Conservation (phyloP, 164 flowering plant genomes). For the Vitis amurensis region DNA sequence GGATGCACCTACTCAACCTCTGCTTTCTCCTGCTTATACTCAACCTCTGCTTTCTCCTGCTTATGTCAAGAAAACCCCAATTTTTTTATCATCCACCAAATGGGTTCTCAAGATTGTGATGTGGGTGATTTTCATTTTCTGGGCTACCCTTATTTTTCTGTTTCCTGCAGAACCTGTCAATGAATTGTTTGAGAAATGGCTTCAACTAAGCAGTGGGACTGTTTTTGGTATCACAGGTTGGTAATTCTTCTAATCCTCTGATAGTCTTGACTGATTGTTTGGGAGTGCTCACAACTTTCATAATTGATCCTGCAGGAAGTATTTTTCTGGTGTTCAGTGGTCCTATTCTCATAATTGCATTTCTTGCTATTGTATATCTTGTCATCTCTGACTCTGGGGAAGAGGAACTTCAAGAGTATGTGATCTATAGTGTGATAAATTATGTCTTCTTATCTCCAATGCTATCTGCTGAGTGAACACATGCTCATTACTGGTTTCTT, state of each 20-base stretch:
- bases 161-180: slow-evolving; percentile 40
- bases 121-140: slow-evolving; percentile 58
- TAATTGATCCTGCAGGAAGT: slow-evolving; percentile 51
- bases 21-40: slow-evolving; percentile 20
- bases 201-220: slow-evolving; percentile 23
- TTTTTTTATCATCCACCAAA: slow-evolving; percentile 25
- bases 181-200: slow-evolving; percentile 21
- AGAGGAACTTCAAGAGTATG: slow-evolving; percentile 43
- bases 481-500: background rate
- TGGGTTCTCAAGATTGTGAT: slow-evolving; percentile 54
- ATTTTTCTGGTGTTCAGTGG: slow-evolving; percentile 58
- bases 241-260: background rate
- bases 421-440: background rate
- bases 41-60: slow-evolving; percentile 31
- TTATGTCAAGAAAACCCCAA: slow-evolving; percentile 15
- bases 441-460: no score
- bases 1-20: slow-evolving; percentile 26
- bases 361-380: slow-evolving; percentile 50
- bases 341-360: slow-evolving; percentile 62
- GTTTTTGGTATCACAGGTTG: slow-evolving; percentile 67
- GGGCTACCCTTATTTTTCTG: slow-evolving; percentile 60
- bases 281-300: background rate
- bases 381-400: slow-evolving; percentile 43
- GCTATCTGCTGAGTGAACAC: background rate
- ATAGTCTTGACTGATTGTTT: background rate